Percentiles rank a stretch among this genome's conserved stretches.
Evolutionary conservation across 108 stramenopile species (phyloP).

Genomic region (Skeletonema menzelii): DNA sequence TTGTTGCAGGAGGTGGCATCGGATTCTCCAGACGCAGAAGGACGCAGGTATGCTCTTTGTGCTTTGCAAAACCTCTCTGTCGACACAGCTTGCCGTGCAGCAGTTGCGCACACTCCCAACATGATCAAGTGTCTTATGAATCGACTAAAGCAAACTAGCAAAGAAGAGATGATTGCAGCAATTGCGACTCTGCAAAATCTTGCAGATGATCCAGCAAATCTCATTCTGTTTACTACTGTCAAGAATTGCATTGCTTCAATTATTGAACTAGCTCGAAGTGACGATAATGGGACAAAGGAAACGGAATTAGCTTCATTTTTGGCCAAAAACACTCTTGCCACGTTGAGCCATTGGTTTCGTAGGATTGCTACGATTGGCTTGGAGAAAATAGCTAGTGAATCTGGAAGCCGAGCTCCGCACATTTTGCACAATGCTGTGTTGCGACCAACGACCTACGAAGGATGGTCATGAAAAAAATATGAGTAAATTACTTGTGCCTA

Average conservation of each 20-base stretch:
- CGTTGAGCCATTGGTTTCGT: constrained; percentile 45
- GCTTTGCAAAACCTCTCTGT: constrained; percentile 81
- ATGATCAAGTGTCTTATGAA: constrained; percentile 57
- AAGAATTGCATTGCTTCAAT: constrained; percentile 77
- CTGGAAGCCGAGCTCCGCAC: background rate
- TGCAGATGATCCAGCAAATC: constrained; percentile 83
- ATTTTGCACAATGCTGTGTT: constrained; percentile 18
- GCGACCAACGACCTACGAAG: constrained; percentile 12
- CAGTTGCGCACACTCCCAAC: constrained; percentile 57
- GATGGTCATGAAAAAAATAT: constrained; percentile 12
- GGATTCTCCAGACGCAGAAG: constrained; percentile 50
- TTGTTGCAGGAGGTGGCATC: constrained; percentile 60
- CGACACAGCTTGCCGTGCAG: constrained; percentile 72
- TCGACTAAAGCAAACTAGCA: constrained; percentile 37
- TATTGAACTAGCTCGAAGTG: constrained; percentile 65
- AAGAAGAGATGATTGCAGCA: constrained; percentile 57
- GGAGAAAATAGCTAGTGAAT: constrained; percentile 6
- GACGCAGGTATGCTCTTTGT: constrained; percentile 63
- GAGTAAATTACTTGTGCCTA: background rate
- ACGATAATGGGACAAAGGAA: constrained; percentile 25
- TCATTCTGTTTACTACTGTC: constrained; percentile 82
- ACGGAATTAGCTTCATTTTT: constrained; percentile 37
- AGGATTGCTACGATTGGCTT: constrained; percentile 46
- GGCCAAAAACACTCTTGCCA: constrained; percentile 48
- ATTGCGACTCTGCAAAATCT: constrained; percentile 74